Percentiles rank a stretch among this genome's conserved stretches.
phyloP scores from a whole-genome alignment of 1,284 basidiomycete genomes.

The Malassezia sp. region DNA sequence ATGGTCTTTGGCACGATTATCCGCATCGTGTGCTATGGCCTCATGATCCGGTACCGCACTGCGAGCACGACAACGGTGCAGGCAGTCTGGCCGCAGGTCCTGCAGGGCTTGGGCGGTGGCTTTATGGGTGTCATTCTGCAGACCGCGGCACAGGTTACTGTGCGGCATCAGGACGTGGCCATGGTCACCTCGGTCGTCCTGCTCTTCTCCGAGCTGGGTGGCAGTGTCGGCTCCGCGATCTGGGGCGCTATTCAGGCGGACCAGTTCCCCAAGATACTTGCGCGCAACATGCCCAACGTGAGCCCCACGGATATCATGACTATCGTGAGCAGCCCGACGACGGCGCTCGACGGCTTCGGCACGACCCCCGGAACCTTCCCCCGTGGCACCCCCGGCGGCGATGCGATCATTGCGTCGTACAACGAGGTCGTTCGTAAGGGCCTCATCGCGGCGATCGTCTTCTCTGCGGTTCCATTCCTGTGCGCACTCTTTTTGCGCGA shows the following conservation, averaged over 20 bases:
- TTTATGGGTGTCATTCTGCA: constrained; percentile 38
- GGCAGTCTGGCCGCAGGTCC: constrained; percentile 38
- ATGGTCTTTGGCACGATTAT: constrained; percentile 29
- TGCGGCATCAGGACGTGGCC: constrained; percentile 44
- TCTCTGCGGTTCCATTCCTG: constrained; percentile 32
- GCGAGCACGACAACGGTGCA: constrained; percentile 28
- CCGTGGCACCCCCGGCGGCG: constrained; percentile 23
- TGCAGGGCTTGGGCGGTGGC: constrained; percentile 43
- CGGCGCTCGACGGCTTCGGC: constrained; percentile 13
- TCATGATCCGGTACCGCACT: constrained; percentile 41
- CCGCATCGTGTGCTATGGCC: constrained; percentile 38
- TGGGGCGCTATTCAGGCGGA: constrained; percentile 32
- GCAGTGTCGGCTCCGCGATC: constrained; percentile 35
- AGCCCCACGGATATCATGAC: not conserved
- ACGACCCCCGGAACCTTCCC: constrained; percentile 16
- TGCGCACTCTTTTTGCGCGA: constrained; percentile 26
- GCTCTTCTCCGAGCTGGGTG: constrained; percentile 38
- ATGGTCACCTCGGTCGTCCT: constrained; percentile 45
- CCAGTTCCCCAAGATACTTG: constrained; percentile 11
- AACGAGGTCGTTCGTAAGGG: too few relatives aligned
- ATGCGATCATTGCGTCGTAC: constrained; percentile 27
- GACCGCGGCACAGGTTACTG: constrained; percentile 39
- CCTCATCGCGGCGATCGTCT: constrained; percentile 28
- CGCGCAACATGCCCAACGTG: constrained; percentile 20
- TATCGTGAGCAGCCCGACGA: not conserved